A percentile compares a stretch with the other conserved stretches of the same genome.
These are phyloP conservation scores for Globisporangium nagaii DNA, from an alignment of 352 stramenopile species.

Conservation along the genomic window DNA sequence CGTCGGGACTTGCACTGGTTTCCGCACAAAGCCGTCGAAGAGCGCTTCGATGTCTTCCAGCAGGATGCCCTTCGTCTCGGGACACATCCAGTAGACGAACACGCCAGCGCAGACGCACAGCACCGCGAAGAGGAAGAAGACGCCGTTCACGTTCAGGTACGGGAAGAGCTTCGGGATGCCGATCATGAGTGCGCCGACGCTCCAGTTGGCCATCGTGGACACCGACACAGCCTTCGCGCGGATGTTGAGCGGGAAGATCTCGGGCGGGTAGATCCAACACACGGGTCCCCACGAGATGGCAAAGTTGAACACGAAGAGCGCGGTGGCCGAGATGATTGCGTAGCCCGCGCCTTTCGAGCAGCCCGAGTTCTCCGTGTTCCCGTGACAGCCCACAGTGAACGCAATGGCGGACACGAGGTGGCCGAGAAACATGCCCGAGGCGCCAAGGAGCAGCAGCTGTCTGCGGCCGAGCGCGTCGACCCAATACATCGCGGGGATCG, in stretches of 20 bases:
- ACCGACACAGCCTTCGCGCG: conserved; percentile 36
- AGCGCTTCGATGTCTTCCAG: conserved; percentile 36
- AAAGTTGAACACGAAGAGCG: conserved; percentile 49
- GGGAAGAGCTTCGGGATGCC: conserved; percentile 42
- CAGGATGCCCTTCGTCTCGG: conserved; percentile 32
- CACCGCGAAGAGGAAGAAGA: conserved; percentile 50
- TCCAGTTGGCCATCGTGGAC: conserved; percentile 32
- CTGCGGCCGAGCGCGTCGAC: conserved; percentile 34
- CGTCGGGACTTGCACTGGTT: neutral
- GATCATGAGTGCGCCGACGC: conserved; percentile 27
- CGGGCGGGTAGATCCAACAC: conserved; percentile 52
- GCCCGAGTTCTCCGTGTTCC: conserved; percentile 13
- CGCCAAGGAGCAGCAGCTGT: conserved; percentile 29
- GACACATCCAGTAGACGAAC: conserved; percentile 37
- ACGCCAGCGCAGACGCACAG: conserved; percentile 23
- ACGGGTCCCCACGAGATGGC: conserved; percentile 49
- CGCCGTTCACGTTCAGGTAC: conserved; percentile 34
- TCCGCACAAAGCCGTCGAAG: conserved; percentile 15
- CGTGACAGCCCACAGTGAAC: conserved; percentile 32
- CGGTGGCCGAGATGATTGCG: conserved; percentile 27
- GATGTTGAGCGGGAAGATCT: conserved; percentile 51
- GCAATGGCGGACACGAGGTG: conserved; percentile 29
- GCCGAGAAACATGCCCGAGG: conserved; percentile 34
- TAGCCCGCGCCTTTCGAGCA: conserved; percentile 19
- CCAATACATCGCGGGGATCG: conserved; percentile 32